Evolutionary conservation across 2,329 filamentous ascomycete species (phyloP), one percentile per base, ranked within the genome.

Genomic region (Venturiaceae sp.): DNA sequence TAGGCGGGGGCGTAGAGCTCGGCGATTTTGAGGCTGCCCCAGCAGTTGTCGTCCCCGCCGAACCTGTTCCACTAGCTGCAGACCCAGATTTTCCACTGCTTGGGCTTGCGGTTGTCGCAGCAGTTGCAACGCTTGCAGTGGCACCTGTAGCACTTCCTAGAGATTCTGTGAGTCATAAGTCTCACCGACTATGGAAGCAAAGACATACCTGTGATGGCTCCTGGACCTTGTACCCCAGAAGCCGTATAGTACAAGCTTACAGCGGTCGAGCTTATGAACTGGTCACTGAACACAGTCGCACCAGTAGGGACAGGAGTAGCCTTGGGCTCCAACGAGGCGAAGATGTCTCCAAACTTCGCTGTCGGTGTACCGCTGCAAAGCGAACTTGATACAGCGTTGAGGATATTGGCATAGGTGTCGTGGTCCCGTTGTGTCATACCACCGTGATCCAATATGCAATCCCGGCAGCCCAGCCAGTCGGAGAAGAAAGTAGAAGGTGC

Each of bases 181-280:
- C 14, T 21, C 8, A 19, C n/a, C 37, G 33, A n/a, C 7, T 7
- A 55, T 36, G 5, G 8, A n/a, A 13, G n/a, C 6, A n/a, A 55
- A 5, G 23, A 23, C 55, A 5, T 69, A 13, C 75, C 75, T 32
- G 74, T 77, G 59, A 78, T 75, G 16, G 64, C 57, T 19, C 76
- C 76, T 1, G 71, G 69, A 0, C 75, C 74, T 60, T 75, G 74
- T 5, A 60, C 58, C 1, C 67, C 71, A 23, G 62, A 71, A 2
- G 70, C 64, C 6, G 75, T 77, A 64, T 73, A 77, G 63, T 77
- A 77, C 33, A 75, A 60, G 59, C 71, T 74, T 11, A 75, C 69
- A n/a, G 69, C 73, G 41, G 73, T 71, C 64, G 72, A 62, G 32
- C 71, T 66, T 2, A 68, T 69, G 34, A 65, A 72, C 23, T 64